Evolutionary conservation across 2,329 filamentous ascomycete genomes (phyloP).

Genomic region (Aspergillus novofumigatus): DNA sequence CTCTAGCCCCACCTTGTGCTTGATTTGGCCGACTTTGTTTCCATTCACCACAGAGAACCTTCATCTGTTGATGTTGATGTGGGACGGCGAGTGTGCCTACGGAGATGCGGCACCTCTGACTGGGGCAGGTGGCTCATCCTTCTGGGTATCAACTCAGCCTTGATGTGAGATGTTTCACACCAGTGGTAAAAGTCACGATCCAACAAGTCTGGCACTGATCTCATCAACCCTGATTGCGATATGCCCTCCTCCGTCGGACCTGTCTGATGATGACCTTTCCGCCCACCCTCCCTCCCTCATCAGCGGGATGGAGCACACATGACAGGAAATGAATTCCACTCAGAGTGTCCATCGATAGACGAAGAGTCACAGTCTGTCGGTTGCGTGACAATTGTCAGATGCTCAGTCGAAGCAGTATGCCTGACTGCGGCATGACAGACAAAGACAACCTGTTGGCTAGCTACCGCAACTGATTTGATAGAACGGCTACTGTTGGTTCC

Average conservation of each 20-base stretch:
- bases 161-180: slow-evolving; percentile 4
- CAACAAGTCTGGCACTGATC: slow-evolving; percentile 3
- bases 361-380: slow-evolving; percentile 3
- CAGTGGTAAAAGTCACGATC: slow-evolving; percentile 4
- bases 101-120: slow-evolving; percentile 13
- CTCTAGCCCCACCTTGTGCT: slow-evolving; percentile 10
- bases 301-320: slow-evolving; percentile 6
- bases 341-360: slow-evolving; percentile 8
- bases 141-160: slow-evolving; percentile 8
- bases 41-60: not conserved
- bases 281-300: not conserved
- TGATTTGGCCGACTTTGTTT: slow-evolving; percentile 5
- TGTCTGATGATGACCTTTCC: slow-evolving; percentile 4
- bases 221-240: slow-evolving; percentile 9
- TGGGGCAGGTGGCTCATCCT: slow-evolving; percentile 13
- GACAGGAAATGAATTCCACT: slow-evolving; percentile 7
- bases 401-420: slow-evolving; percentile 9
- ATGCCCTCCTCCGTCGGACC: slow-evolving; percentile 9
- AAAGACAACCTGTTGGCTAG: slow-evolving; percentile 17
- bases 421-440: slow-evolving; percentile 20
- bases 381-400: slow-evolving; percentile 21
- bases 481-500: slow-evolving; percentile 8
- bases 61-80: slow-evolving; percentile 9
- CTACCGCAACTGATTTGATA: slow-evolving; percentile 20
- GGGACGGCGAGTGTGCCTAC: slow-evolving; percentile 11